Evolutionary conservation across 2,329 filamentous ascomycete species (phyloP).

Genomic region (Penicillium concentricum): DNA sequence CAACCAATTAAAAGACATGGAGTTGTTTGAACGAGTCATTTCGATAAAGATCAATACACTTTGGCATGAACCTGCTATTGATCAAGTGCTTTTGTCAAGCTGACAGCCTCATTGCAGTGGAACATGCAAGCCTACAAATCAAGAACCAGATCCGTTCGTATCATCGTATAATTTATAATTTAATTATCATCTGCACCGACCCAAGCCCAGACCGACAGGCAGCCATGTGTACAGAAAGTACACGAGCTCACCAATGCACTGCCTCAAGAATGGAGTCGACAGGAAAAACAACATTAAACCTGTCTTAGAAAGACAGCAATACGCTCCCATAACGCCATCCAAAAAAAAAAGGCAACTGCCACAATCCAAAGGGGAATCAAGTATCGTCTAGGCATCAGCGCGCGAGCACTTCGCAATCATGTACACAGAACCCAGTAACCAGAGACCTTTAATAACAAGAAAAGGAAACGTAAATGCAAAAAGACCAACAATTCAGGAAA

Average conservation of each 20-base stretch:
- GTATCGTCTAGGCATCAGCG: conserved; percentile 5
- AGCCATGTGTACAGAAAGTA: background rate
- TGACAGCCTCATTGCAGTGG: background rate
- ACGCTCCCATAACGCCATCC: background rate
- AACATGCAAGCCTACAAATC: background rate
- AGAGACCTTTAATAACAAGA: background rate
- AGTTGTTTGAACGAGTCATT: background rate
- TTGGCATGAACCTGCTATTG: background rate
- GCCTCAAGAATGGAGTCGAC: background rate
- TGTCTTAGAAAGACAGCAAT: background rate
- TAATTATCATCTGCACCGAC: background rate
- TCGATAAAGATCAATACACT: background rate
- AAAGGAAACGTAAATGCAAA: background rate
- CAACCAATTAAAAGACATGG: background rate
- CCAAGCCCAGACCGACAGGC: background rate
- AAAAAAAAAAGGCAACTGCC: background rate
- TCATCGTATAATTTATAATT: background rate
- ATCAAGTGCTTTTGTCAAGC: background rate
- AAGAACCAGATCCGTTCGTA: background rate
- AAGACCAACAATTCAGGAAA: background rate
- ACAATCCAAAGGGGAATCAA: conserved; percentile 7
- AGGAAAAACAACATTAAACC: background rate
- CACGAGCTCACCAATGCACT: background rate
- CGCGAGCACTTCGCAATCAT: background rate
- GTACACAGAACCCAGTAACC: background rate